Conservation (phyloP, 2,329 filamentous ascomycete genomes). For the Chalaropsis ovoidea region DNA sequence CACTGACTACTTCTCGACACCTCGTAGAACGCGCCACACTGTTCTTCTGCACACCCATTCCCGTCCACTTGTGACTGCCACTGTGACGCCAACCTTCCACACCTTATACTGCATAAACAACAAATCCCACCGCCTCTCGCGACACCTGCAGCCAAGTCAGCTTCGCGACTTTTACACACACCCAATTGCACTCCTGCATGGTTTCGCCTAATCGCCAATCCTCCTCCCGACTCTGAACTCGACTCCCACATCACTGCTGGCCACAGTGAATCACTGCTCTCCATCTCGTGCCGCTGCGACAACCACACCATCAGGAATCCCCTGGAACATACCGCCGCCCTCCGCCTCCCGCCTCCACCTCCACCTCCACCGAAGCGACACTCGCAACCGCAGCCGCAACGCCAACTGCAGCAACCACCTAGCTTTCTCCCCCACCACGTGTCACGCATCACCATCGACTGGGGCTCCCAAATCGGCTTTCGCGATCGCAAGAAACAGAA, state of each 20-base stretch:
- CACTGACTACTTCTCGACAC: slow-evolving; percentile 8
- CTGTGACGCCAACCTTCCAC: not conserved
- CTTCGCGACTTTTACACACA: slow-evolving; percentile 5
- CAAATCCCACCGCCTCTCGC: slow-evolving; percentile 12
- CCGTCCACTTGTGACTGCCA: not conserved
- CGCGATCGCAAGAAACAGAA: slow-evolving; percentile 28
- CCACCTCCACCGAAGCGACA: slow-evolving; percentile 26
- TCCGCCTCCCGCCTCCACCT: slow-evolving; percentile 27
- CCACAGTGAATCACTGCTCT: not conserved
- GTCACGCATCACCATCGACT: slow-evolving; percentile 28
- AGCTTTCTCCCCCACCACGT: slow-evolving; percentile 13
- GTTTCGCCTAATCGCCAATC: not conserved
- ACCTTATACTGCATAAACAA: not conserved
- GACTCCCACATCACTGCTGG: not conserved
- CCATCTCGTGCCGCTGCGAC: not conserved
- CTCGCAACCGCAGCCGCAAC: slow-evolving; percentile 15
- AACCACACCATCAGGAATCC: not conserved
- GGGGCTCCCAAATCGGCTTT: slow-evolving; percentile 26
- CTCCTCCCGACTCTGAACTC: not conserved
- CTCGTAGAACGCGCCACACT: slow-evolving; percentile 7
- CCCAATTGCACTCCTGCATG: slow-evolving; percentile 14
- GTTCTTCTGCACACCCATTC: slow-evolving; percentile 4
- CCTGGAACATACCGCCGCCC: not conserved
- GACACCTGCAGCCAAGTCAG: slow-evolving; percentile 20
- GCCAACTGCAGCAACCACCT: not conserved